Conservation (phyloP, 192 early-diverging fungal species). For the Backusella mclennaniae region DNA sequence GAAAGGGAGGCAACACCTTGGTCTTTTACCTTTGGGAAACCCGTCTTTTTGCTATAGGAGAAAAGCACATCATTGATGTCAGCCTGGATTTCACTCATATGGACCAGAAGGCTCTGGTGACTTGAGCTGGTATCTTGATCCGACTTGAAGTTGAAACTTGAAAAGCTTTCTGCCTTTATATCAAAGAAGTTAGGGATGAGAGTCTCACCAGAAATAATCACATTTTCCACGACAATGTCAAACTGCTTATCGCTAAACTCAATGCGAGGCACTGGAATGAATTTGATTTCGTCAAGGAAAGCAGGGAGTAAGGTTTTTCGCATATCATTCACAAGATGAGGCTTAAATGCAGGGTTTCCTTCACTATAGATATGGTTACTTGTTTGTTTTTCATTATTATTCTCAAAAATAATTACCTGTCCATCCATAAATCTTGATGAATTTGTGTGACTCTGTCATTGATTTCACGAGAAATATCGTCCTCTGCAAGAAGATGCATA, state of each 20-base stretch:
- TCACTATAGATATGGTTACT: conserved; percentile 12
- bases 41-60: conserved; percentile 40
- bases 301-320: conserved; percentile 38
- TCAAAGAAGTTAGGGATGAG: conserved; percentile 39
- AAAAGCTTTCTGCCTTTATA: conserved; percentile 30
- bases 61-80: conserved; percentile 38
- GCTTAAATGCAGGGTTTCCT: conserved; percentile 42
- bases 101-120: conserved; percentile 30
- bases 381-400: not conserved
- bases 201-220: conserved; percentile 40
- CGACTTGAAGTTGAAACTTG: conserved; percentile 30
- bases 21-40: conserved; percentile 35
- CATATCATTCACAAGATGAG: conserved; percentile 43
- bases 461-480: conserved; percentile 26
- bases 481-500: conserved; percentile 25
- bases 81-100: conserved; percentile 40
- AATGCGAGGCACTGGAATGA: conserved; percentile 43
- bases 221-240: conserved; percentile 42
- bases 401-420: conserved; percentile 21
- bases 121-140: conserved; percentile 11
- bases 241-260: conserved; percentile 41
- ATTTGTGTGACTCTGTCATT: conserved; percentile 31
- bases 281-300: conserved; percentile 41
- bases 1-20: conserved; percentile 34
- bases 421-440: conserved; percentile 34